Base-by-base conservation (phyloP, 805 yeast species). In the Yarrowia sp. region DNA sequence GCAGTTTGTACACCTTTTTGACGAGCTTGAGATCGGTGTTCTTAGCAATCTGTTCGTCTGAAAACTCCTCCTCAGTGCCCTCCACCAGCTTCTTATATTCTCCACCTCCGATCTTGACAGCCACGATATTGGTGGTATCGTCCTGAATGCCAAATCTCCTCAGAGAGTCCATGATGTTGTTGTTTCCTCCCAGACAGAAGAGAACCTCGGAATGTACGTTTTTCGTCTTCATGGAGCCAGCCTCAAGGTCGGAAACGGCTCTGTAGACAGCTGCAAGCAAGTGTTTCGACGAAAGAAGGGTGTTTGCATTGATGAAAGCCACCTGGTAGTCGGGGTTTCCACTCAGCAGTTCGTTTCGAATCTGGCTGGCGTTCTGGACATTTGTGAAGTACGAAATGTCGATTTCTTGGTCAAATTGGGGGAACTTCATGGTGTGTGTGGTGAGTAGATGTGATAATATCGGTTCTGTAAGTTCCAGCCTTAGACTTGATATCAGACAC, bases 131-230 rank as follows among this genome's bases (percentile, higher is more conserved):
- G 0, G 74, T 74, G 2, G 86, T 77, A 3, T 79, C 78, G 41
- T 82, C 84, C 66, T 86, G 85, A 16, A 91, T 82, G 11, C 97
- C 97, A 78, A 90, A 89, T 72, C 84, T 82, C 71, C 83, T 85
- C 71, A 91, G 80, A 0, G 92, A 88, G 70, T 91, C 95, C 80
- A 85, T 83, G 48, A 89, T 87, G 64, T 74, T 74, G 66, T 72
- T 74, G 42, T 67, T 73, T 8, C 94, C 91, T 1, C 92, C 86
- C 70, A 91, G 79, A 69, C 87, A 85, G 74, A 88, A 85, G 32
- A 90, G 84, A 48, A 89, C 81, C 74, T 91, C 97, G 0, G 95
- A 87, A 74, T 90, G 89, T 41, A 91, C 72, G 0, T 87, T 83
- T 72, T 84, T 86, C 10, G 97, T 88, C 72, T 87, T 83, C 81